Conservation (phyloP, 129 eudicot species). For the Rutidosis leptorrhynchoides region DNA sequence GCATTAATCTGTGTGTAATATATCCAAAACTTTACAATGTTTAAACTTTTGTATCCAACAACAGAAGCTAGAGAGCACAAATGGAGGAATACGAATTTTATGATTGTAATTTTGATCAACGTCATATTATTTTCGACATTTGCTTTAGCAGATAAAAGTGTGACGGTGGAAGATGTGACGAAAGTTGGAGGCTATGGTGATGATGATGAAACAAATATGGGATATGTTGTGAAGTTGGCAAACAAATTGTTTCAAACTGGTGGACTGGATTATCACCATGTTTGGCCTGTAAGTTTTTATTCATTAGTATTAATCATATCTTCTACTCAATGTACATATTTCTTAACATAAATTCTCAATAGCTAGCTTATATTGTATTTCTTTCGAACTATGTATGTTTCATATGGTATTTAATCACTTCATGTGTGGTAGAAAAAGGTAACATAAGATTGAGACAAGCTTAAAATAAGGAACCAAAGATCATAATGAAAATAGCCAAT, state of each 20-base stretch:
- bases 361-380: constrained; percentile 2
- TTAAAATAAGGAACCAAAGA: too few relatives aligned
- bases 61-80: constrained; percentile 37
- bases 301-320: background rate
- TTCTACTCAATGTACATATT: background rate
- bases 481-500: too few relatives aligned
- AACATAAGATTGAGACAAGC: too few relatives aligned
- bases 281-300: constrained; percentile 86
- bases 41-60: constrained; percentile 27
- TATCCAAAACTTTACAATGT: background rate
- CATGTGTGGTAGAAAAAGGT: background rate
- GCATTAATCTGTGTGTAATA: background rate
- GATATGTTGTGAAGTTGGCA: constrained; percentile 28
- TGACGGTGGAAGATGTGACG: constrained; percentile 23
- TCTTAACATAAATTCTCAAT: too few relatives aligned
- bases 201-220: constrained; percentile 30
- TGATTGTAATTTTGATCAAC: constrained; percentile 42
- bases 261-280: constrained; percentile 78
- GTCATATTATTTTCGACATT: constrained; percentile 48
- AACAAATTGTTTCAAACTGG: constrained; percentile 56
- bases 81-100: constrained; percentile 44
- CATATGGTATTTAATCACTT: background rate
- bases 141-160: constrained; percentile 64
- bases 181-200: constrained; percentile 10
- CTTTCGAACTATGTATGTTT: background rate